These are phyloP conservation scores for Sporodiniella umbellata DNA, from an alignment of 371 early-diverging fungal species.

Conservation along the genomic window DNA sequence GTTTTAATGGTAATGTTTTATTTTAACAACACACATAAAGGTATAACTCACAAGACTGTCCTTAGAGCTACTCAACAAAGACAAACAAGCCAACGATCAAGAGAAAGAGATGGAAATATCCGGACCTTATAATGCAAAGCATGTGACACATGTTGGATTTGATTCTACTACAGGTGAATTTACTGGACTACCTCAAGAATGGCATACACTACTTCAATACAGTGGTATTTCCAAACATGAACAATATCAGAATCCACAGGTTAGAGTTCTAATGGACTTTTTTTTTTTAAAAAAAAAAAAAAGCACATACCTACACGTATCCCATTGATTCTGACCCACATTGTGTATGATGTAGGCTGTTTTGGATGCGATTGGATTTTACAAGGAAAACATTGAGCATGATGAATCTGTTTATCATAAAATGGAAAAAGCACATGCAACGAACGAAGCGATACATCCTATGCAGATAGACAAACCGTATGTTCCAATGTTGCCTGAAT, in stretches of 20 bases:
- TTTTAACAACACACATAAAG: too few species aligned
- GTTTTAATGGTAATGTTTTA: slow-evolving; percentile 57
- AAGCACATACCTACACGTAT: not conserved
- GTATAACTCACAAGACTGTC: too few species aligned
- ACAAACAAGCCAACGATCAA: slow-evolving; percentile 33
- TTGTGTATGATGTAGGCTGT: slow-evolving; percentile 58
- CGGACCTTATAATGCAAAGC: slow-evolving; percentile 94
- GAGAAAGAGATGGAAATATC: slow-evolving; percentile 88
- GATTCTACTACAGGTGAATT: slow-evolving; percentile 91
- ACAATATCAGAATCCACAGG: slow-evolving; percentile 92
- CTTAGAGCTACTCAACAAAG: slow-evolving; percentile 63
- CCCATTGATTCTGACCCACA: too few species aligned
- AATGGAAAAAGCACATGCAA: slow-evolving; percentile 64
- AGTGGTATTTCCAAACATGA: slow-evolving; percentile 95
- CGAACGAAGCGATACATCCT: too few species aligned
- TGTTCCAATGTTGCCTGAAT: not conserved
- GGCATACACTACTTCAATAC: slow-evolving; percentile 87
- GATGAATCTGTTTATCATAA: slow-evolving; percentile 88
- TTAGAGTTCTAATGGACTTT: slow-evolving; percentile 10
- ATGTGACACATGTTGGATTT: slow-evolving; percentile 94
- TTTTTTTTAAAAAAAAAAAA: slow-evolving; percentile 1
- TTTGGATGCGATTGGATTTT: slow-evolving; percentile 93
- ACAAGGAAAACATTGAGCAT: slow-evolving; percentile 64
- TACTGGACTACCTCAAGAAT: slow-evolving; percentile 92
- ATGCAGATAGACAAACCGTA: not conserved